Percentiles rank a stretch among this genome's conserved stretches.
phyloP scores from a whole-genome alignment of 148 eudicot genomes.

The Heliamphora exappendiculata region DNA sequence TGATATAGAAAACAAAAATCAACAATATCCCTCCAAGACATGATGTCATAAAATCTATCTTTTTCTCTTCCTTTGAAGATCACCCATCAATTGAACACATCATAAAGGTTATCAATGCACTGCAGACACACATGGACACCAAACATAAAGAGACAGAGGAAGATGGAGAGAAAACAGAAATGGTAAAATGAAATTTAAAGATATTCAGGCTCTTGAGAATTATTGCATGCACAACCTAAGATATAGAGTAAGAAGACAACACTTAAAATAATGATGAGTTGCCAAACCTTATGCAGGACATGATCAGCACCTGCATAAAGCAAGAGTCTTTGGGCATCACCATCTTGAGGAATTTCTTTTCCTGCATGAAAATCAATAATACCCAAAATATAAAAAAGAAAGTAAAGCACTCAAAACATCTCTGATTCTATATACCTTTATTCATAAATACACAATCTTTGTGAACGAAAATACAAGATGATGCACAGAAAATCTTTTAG shows the following conservation, averaged over 20 bases:
- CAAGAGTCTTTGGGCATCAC: conserved; percentile 42
- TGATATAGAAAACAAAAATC: background rate
- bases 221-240: background rate
- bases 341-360: conserved; percentile 67
- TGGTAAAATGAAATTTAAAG: background rate
- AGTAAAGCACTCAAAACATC: background rate
- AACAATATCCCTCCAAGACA: background rate
- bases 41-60: background rate
- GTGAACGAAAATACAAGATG: background rate
- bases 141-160: background rate
- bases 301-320: conserved; percentile 58
- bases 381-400: background rate
- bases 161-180: too few relatives aligned
- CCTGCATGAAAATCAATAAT: conserved; percentile 35
- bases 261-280: background rate
- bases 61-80: background rate
- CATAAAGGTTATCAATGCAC: background rate
- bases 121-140: background rate
- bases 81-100: background rate
- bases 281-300: conserved; percentile 64
- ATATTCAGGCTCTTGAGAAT: background rate
- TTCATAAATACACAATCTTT: background rate
- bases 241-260: background rate
- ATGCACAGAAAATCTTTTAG: background rate
- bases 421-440: background rate